Evolutionary conservation across 768 basidiomycete genomes (phyloP).

Genomic region (Russula abietina): DNA sequence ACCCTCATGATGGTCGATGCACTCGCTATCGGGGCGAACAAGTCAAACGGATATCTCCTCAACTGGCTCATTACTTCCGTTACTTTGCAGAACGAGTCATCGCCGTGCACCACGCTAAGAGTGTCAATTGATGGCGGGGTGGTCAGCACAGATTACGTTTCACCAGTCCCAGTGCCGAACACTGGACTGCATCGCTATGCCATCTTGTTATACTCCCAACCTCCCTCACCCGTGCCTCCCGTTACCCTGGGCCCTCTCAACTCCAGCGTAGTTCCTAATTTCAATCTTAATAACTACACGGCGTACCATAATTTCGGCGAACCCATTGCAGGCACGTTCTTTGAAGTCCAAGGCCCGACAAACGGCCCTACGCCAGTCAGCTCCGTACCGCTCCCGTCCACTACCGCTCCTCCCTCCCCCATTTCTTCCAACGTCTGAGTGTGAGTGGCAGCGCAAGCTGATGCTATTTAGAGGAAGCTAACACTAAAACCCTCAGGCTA

Average conservation of each 20-base stretch:
- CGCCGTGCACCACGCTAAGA: constrained; percentile 1
- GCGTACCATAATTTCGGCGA: constrained; percentile 48
- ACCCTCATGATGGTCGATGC: constrained; percentile 76
- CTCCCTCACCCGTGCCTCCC: constrained; percentile 55
- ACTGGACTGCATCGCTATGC: constrained; percentile 75
- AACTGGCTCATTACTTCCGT: constrained; percentile 79
- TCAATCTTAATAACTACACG: constrained; percentile 55
- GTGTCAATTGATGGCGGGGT: constrained; percentile 41
- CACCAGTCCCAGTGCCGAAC: constrained; percentile 67
- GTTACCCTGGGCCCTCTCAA: constrained; percentile 45
- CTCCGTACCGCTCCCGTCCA: constrained; percentile 57
- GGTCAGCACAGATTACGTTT: constrained; percentile 58
- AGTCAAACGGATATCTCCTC: constrained; percentile 55
- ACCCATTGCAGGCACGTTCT: constrained; percentile 62
- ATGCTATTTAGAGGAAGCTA: too few relatives aligned
- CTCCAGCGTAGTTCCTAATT: constrained; percentile 43
- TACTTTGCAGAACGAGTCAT: constrained; percentile 31
- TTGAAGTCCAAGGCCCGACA: constrained; percentile 61
- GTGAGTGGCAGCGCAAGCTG: too few relatives aligned
- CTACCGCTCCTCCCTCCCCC: constrained; percentile 36
- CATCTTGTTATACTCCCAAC: constrained; percentile 59
- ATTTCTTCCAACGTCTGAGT: too few relatives aligned
- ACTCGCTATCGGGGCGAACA: constrained; percentile 54
- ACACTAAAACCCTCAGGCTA: too few relatives aligned
- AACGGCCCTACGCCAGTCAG: constrained; percentile 53